Conservation (phyloP, 2,329 filamentous ascomycete genomes). For the Fusarium humuli region DNA sequence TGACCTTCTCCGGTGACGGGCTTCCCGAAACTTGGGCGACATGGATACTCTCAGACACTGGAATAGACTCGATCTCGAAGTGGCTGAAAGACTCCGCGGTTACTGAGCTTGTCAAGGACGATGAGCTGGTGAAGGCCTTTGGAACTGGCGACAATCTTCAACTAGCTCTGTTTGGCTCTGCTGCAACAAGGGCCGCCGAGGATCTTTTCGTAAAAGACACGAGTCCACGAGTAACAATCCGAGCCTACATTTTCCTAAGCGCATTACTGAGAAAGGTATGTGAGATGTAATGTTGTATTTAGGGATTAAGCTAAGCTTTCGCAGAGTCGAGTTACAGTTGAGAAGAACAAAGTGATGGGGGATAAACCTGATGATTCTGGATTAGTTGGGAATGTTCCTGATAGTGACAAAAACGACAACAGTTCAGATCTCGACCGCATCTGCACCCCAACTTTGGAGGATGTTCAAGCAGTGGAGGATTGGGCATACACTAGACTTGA, state of each 20-base stretch:
- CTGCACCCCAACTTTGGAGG: not conserved
- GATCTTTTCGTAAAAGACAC: too few species aligned
- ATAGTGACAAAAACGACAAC: not conserved
- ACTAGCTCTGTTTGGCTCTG: too few species aligned
- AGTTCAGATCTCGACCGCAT: not conserved
- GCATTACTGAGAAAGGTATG: not conserved
- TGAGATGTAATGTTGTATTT: rapidly evolving
- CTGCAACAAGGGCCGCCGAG: too few species aligned
- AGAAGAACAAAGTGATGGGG: not conserved
- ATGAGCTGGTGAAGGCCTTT: too few species aligned
- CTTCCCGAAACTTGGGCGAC: too few species aligned
- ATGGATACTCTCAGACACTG: too few species aligned
- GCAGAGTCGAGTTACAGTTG: not conserved
- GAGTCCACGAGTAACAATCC: not conserved
- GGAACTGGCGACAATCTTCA: too few species aligned
- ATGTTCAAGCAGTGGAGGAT: not conserved
- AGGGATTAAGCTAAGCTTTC: rapidly evolving
- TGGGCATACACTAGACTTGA: not conserved
- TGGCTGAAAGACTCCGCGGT: too few species aligned
- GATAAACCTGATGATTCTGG: rapidly evolving
- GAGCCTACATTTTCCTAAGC: not conserved
- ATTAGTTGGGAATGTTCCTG: rapidly evolving
- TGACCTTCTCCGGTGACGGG: too few species aligned
- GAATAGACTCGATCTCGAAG: too few species aligned
- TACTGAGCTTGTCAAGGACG: too few species aligned